Evolutionary conservation across 345 rosid genomes (phyloP).

Genomic region (Eucalyptus pauciflora): DNA sequence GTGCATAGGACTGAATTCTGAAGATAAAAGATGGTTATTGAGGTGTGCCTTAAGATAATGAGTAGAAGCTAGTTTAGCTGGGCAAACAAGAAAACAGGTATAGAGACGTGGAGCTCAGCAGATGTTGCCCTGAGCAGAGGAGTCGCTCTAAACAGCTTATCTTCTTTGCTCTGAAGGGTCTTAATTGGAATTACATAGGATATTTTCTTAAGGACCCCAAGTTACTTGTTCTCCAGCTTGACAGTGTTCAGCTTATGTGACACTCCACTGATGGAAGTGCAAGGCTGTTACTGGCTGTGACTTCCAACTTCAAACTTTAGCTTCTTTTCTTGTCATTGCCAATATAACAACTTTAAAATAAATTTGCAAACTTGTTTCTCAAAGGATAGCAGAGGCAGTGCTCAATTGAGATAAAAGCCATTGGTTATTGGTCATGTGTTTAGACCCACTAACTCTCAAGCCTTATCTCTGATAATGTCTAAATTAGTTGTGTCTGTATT

Average conservation of each 20-base stretch:
- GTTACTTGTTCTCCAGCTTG: neutral
- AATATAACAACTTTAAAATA: neutral
- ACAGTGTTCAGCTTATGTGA: neutral
- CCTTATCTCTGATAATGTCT: neutral
- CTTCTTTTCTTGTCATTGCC: neutral
- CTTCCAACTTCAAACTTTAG: neutral
- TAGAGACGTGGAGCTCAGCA: conserved; percentile 25
- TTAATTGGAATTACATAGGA: neutral
- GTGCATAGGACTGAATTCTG: neutral
- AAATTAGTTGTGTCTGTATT: too few species aligned
- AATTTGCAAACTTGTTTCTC: neutral
- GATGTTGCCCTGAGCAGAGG: neutral
- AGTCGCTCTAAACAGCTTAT: neutral
- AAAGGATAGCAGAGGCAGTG: neutral
- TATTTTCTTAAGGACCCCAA: neutral
- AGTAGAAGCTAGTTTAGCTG: neutral
- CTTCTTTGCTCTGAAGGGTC: neutral
- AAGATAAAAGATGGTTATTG: neutral
- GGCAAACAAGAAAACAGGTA: conserved; percentile 9
- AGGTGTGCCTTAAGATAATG: neutral
- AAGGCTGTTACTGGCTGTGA: neutral
- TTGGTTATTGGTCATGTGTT: neutral
- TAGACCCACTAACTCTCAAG: neutral
- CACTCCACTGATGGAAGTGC: neutral
- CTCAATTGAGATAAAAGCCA: neutral